Conservation (phyloP, 1,284 basidiomycete genomes). For the Cerioporus squamosus region DNA sequence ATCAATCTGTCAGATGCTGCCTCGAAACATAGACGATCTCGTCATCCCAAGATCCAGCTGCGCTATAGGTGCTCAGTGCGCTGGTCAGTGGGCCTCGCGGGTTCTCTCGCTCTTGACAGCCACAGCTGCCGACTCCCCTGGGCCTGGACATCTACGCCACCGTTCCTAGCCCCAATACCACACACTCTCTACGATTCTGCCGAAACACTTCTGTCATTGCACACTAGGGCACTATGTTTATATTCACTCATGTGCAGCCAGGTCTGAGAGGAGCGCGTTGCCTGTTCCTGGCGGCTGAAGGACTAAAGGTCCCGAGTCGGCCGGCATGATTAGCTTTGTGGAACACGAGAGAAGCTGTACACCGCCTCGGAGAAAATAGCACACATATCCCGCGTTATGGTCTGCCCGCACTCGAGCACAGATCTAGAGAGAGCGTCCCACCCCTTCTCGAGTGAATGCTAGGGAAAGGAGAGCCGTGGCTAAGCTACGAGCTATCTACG, state of each 20-base stretch:
- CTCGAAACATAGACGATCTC: background rate
- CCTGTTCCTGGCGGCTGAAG: conserved; percentile 10
- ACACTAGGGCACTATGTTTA: too few relatives aligned
- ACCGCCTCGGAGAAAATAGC: background rate
- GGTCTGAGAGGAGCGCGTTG: too few relatives aligned
- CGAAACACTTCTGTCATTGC: background rate
- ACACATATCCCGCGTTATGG: background rate
- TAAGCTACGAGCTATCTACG: background rate
- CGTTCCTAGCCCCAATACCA: background rate
- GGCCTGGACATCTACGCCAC: background rate
- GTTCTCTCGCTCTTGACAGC: too few relatives aligned
- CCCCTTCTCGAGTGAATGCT: background rate
- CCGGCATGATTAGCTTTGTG: conserved; percentile 16
- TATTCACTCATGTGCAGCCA: too few relatives aligned
- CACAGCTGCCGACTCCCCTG: background rate
- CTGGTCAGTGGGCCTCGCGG: background rate
- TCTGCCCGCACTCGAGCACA: background rate
- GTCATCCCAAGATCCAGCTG: background rate
- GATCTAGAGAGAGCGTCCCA: background rate
- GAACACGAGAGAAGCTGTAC: conserved; percentile 2
- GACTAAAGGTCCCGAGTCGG: background rate
- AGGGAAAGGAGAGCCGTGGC: too few relatives aligned
- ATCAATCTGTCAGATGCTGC: background rate
- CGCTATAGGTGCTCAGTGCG: background rate
- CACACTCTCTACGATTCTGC: background rate